phyloP scores from a whole-genome alignment of 2,329 filamentous ascomycete species.

The Verticillium albo-atrum region DNA sequence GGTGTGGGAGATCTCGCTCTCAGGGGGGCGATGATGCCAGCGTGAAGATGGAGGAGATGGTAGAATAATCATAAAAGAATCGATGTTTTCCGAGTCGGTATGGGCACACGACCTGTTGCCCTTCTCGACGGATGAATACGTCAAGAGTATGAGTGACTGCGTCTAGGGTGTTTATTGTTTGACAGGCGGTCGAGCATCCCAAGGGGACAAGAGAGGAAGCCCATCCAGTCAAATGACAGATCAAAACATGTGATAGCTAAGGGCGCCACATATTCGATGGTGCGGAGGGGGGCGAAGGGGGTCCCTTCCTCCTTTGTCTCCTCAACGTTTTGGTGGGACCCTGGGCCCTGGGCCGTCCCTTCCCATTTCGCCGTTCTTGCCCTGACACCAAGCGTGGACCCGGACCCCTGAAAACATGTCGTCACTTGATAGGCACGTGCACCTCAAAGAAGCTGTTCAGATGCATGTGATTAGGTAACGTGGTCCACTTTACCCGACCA shows the following conservation, averaged over 20 bases:
- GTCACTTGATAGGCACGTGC: neutral
- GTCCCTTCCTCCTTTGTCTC: neutral
- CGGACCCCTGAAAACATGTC: neutral
- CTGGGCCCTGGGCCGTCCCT: neutral
- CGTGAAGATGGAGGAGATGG: neutral
- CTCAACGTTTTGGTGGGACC: neutral
- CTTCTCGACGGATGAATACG: constrained; percentile 13
- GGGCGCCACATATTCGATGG: neutral
- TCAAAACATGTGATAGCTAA: neutral
- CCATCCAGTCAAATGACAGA: neutral
- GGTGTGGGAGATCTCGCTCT: neutral
- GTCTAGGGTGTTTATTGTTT: neutral
- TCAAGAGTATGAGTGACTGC: neutral
- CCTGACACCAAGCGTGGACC: neutral
- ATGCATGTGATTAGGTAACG: neutral
- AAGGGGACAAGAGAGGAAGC: neutral
- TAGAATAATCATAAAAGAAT: neutral
- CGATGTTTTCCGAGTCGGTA: neutral
- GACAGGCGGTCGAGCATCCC: neutral
- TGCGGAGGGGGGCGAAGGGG: neutral
- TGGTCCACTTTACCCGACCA: neutral
- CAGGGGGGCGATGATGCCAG: neutral
- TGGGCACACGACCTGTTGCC: constrained; percentile 36
- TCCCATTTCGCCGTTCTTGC: neutral
- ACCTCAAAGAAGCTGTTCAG: neutral